Evolutionary conservation across 1,139 yeast genomes (phyloP).

Genomic region (Geotrichum macrosporum): DNA sequence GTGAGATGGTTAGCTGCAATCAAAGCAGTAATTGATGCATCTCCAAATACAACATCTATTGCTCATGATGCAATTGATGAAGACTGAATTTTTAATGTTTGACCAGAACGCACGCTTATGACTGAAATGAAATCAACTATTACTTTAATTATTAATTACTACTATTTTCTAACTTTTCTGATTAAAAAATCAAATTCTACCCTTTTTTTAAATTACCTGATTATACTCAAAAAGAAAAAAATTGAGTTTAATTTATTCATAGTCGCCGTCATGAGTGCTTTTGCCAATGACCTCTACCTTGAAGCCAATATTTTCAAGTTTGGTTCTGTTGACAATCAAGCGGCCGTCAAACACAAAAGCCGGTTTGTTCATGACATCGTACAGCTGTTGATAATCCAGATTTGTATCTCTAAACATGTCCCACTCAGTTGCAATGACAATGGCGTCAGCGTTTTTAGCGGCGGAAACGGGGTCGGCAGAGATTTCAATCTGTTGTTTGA

Average conservation of each 20-base stretch:
- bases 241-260: slow-evolving; percentile 17
- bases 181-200: too few relatives aligned
- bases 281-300: slow-evolving; percentile 28
- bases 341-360: slow-evolving; percentile 33
- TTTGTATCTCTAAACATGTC: slow-evolving; percentile 30
- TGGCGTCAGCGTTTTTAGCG: slow-evolving; percentile 31
- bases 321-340: slow-evolving; percentile 28
- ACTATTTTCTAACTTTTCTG: too few relatives aligned
- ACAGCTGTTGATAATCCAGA: slow-evolving; percentile 31
- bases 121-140: too few relatives aligned
- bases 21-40: slow-evolving; percentile 30
- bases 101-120: too few relatives aligned
- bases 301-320: slow-evolving; percentile 28
- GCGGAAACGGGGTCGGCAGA: slow-evolving; percentile 29
- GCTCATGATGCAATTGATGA: slow-evolving; percentile 5
- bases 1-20: slow-evolving; percentile 50
- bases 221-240: too few relatives aligned
- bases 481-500: slow-evolving; percentile 27
- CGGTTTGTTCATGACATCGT: slow-evolving; percentile 31
- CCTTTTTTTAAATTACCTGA: too few relatives aligned
- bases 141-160: too few relatives aligned
- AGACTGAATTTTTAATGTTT: slow-evolving; percentile 1
- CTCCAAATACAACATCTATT: slow-evolving; percentile 6
- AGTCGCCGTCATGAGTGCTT: slow-evolving; percentile 21
- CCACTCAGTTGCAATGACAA: slow-evolving; percentile 34